Evolutionary conservation across 257 asterid species (phyloP).

Genomic region (Voacanga thouarsii): DNA sequence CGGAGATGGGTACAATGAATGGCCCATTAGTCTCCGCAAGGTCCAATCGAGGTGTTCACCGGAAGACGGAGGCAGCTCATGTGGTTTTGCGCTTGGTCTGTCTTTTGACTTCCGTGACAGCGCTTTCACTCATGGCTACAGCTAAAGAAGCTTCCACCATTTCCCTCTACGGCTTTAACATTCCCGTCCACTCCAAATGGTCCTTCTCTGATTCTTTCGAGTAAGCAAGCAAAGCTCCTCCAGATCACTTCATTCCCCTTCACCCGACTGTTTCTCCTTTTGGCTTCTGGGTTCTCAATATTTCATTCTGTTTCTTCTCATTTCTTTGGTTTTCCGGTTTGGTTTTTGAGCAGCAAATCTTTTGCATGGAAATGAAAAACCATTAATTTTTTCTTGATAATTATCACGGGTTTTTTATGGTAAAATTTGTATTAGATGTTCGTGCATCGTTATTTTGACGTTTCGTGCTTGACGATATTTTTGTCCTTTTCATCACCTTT

Average conservation of each 20-base stretch:
- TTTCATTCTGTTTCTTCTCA: background rate
- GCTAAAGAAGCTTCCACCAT: constrained; percentile 67
- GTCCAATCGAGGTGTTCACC: constrained; percentile 6
- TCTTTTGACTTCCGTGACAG: constrained; percentile 51
- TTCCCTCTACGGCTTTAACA: constrained; percentile 63
- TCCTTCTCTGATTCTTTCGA: constrained; percentile 73
- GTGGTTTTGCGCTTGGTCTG: constrained; percentile 45
- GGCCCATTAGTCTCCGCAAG: constrained; percentile 27
- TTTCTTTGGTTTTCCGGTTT: background rate
- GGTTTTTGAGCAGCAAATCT: background rate
- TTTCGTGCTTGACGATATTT: background rate
- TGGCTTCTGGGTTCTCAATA: background rate
- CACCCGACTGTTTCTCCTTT: background rate
- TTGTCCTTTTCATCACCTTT: background rate
- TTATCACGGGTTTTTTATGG: background rate
- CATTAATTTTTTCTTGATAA: background rate
- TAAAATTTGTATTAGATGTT: background rate
- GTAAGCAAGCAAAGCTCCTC: constrained; percentile 31
- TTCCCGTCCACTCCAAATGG: constrained; percentile 82
- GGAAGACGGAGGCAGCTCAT: constrained; percentile 50
- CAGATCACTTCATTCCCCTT: background rate
- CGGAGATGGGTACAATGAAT: constrained; percentile 33
- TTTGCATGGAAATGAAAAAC: background rate
- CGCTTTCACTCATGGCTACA: constrained; percentile 61
- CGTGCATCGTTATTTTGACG: background rate